A percentile compares a stretch with the other conserved stretches of the same genome.
phyloP scores from a whole-genome alignment of 768 basidiomycete species.

The Psilocybe subaeruginosa region DNA sequence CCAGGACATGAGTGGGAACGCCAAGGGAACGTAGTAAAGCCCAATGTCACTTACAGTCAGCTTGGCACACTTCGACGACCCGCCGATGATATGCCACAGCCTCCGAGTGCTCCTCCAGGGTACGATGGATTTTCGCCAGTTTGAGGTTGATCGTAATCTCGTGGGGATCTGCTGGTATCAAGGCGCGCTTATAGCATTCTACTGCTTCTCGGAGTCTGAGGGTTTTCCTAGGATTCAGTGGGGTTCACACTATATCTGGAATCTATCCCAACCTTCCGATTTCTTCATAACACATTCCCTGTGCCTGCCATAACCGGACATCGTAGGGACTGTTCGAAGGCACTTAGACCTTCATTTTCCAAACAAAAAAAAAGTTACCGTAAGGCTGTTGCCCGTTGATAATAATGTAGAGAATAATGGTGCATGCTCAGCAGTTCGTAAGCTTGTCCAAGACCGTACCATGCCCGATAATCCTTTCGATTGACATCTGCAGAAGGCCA shows the following conservation, averaged over 20 bases:
- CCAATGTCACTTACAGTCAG: conserved; percentile 50
- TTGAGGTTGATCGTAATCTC: conserved; percentile 76
- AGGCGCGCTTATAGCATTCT: conserved; percentile 88
- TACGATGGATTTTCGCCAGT: conserved; percentile 72
- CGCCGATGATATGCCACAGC: conserved; percentile 82
- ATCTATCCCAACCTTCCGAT: conserved; percentile 64
- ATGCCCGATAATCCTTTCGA: conserved; percentile 95
- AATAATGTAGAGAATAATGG: conserved; percentile 94
- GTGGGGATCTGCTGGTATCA: conserved; percentile 78
- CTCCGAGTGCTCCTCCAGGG: conserved; percentile 65
- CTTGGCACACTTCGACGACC: conserved; percentile 72
- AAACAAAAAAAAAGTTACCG: conserved; percentile 49
- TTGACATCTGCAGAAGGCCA: conserved; percentile 72
- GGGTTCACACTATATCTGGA: conserved; percentile 1
- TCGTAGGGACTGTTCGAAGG: conserved; percentile 78
- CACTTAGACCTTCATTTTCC: not conserved
- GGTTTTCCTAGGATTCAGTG: conserved; percentile 4
- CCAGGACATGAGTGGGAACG: conserved; percentile 24
- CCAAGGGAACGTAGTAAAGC: conserved; percentile 18
- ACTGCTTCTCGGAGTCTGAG: conserved; percentile 84
- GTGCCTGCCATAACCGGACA: conserved; percentile 93
- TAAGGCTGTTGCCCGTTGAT: conserved; percentile 92
- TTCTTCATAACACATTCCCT: conserved; percentile 93
- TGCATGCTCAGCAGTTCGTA: conserved; percentile 98
- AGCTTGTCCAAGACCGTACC: conserved; percentile 98